Percentiles rank a stretch among this genome's conserved stretches.
phyloP scores from a whole-genome alignment of 2,329 filamentous ascomycete species.

The Cordyceps tenuipes region DNA sequence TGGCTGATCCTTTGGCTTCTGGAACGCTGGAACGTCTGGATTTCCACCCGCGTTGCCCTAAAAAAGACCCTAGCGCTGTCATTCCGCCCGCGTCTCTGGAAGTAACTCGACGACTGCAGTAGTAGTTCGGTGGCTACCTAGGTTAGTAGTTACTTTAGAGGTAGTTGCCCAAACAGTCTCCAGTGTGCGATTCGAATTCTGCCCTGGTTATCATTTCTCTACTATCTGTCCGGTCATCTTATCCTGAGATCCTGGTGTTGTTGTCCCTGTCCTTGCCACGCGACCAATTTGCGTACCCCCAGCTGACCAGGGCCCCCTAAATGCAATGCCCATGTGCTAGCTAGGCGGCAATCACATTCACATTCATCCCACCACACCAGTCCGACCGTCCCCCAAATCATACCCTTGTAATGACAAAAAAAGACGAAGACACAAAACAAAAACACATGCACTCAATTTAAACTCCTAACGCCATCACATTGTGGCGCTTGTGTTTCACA shows the following conservation, averaged over 20 bases:
- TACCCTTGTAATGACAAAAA: not conserved
- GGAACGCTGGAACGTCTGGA: slow-evolving; percentile 6
- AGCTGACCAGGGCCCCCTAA: not conserved
- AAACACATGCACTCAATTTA: not conserved
- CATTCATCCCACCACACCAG: not conserved
- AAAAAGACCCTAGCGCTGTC: not conserved
- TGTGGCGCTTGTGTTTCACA: not conserved
- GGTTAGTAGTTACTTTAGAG: too few species aligned
- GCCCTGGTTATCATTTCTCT: too few species aligned
- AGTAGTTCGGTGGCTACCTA: too few species aligned
- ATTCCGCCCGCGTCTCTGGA: not conserved
- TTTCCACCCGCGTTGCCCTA: not conserved
- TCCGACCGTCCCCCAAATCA: not conserved
- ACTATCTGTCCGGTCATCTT: too few species aligned
- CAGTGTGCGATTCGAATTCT: too few species aligned
- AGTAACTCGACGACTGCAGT: too few species aligned
- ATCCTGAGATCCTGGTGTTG: not conserved
- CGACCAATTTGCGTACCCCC: not conserved
- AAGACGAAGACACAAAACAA: not conserved
- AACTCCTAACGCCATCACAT: not conserved
- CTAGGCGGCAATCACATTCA: not conserved
- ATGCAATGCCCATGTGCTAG: slow-evolving; percentile 6
- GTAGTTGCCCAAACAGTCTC: not conserved
- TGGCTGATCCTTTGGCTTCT: not conserved
- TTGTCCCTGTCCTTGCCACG: not conserved